Evolutionary conservation across 371 early-diverging fungal species (phyloP), one percentile per base, ranked within the genome.

Genomic region (Zychaea mexicana): DNA sequence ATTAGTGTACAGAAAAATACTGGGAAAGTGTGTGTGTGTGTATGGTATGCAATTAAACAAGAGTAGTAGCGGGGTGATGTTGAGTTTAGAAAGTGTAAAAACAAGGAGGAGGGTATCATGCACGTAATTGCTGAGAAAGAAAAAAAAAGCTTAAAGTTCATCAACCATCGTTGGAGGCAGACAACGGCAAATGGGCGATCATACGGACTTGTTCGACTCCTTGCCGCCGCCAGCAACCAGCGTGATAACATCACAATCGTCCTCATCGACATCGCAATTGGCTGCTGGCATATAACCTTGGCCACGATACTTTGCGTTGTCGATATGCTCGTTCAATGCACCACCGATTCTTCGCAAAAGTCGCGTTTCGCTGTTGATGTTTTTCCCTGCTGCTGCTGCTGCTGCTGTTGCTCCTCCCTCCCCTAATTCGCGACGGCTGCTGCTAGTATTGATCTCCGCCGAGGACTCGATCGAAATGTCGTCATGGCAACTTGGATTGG

Each of bases 231-330:
- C 36, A n/a, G 49, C 24, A 19, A 49, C 26, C 24, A 49, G n/a
- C 10, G 21, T 24, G 3, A 49, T 49, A 4, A 13, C 22, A 24
- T 49, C 49, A 49, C 39, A 30, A 53, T 36, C 54, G 17, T 17
- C n/a, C 3, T 52, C 36, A 53, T 36, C 54, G 17, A 10, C n/a
- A 30, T 9, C 59, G 10, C 15, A 24, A 19, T 19, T 24, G 32
- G 69, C 61, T 57, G 69, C 64, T 8, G 62, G 69, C 2, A 56
- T 55, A 39, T 70, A 70, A 13, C 70, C 70, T 49, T 70, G 62
- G 17, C 60, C 64, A 21, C 57, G 52, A 52, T 70, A 70, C 38
- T 63, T 66, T 27, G 63, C 57, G 30, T 66, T 66, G 27, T 70
- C 70, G 36, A 62, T 38, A n/a, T 70, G 70, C 12, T 70, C 65